phyloP scores from a whole-genome alignment of 768 basidiomycete genomes.

The Pulveroboletus ravenelii region DNA sequence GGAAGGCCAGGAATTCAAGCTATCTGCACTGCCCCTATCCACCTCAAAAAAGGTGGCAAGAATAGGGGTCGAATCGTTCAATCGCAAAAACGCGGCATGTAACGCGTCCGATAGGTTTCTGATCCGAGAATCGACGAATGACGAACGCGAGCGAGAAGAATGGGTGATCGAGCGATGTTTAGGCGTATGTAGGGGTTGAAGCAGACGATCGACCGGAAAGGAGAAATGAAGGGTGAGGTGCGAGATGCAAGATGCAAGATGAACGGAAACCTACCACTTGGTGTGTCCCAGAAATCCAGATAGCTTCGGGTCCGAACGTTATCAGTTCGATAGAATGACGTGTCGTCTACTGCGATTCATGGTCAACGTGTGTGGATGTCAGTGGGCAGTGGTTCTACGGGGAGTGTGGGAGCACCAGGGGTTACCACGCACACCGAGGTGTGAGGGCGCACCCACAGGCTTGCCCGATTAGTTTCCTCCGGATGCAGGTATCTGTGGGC shows the following conservation, averaged over 20 bases:
- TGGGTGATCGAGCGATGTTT: neutral
- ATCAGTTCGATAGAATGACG: neutral
- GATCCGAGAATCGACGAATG: neutral
- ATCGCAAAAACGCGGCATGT: neutral
- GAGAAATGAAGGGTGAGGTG: neutral
- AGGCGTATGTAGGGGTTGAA: neutral
- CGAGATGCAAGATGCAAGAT: neutral
- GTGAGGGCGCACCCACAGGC: neutral
- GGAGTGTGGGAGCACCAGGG: neutral
- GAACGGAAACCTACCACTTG: neutral
- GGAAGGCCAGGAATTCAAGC: too few species aligned
- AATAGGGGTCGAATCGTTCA: too few species aligned
- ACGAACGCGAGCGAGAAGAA: neutral
- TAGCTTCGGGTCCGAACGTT: neutral
- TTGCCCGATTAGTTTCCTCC: neutral
- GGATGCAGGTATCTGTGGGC: neutral
- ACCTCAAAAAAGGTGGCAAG: too few species aligned
- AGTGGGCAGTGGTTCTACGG: neutral
- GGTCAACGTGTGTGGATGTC: neutral
- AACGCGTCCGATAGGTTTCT: neutral
- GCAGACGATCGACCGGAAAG: neutral
- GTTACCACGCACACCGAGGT: too few species aligned
- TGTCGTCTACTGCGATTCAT: neutral
- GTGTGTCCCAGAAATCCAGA: too few species aligned
- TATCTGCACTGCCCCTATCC: too few species aligned